Conservation (phyloP, 116 monocot species). For the Thalassia testudinum region DNA sequence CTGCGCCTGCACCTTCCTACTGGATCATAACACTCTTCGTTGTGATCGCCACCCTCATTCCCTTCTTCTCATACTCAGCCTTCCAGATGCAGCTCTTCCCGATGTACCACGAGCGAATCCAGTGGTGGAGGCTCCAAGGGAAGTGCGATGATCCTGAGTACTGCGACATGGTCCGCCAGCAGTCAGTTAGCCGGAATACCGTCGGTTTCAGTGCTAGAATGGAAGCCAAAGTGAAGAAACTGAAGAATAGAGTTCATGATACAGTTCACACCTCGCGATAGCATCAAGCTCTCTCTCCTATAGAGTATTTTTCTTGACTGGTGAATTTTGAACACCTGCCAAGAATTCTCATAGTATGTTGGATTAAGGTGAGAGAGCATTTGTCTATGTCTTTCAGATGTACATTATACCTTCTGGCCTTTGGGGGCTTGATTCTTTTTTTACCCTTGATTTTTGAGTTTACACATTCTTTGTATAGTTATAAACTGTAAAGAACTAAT, state of each 20-base stretch:
- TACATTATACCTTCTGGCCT: no score
- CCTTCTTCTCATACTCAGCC: conserved; percentile 25
- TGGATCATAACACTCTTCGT: conserved; percentile 29
- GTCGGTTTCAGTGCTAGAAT: conserved; percentile 15
- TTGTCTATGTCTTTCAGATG: no score
- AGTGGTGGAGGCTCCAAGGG: conserved; percentile 18
- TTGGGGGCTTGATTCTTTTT: no score
- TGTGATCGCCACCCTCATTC: conserved; percentile 21
- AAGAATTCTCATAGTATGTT: no score
- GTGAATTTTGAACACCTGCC: no score
- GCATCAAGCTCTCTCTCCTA: background rate
- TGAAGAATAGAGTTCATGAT: background rate
- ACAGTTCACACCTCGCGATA: background rate
- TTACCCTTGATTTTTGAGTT: no score
- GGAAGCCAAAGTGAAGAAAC: background rate
- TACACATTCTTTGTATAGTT: no score
- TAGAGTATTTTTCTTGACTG: background rate
- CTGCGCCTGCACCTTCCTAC: conserved; percentile 20
- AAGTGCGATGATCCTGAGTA: conserved; percentile 16
- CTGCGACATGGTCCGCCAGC: conserved; percentile 10
- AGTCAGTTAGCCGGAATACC: conserved; percentile 13
- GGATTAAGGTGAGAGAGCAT: no score
- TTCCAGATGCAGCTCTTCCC: conserved; percentile 26
- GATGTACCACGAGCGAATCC: conserved; percentile 40
- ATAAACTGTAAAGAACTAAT: no score